phyloP scores from a whole-genome alignment of 352 stramenopile genomes.

The Blastocystis sp. region DNA sequence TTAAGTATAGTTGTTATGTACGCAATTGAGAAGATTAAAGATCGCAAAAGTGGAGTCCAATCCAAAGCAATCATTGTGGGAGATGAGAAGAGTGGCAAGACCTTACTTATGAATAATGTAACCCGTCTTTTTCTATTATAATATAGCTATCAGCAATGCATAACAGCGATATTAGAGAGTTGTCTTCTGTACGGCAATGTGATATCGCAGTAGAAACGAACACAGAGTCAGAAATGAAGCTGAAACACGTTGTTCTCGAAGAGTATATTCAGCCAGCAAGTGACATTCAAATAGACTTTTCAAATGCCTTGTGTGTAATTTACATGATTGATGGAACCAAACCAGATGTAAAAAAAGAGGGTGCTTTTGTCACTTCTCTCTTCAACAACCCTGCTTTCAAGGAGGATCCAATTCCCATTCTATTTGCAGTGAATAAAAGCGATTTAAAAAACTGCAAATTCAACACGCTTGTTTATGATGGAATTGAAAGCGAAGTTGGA shows the following conservation, averaged over 20 bases:
- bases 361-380: neutral
- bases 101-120: neutral
- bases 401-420: neutral
- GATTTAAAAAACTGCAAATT: neutral
- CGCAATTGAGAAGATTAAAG: neutral
- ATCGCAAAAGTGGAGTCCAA: neutral
- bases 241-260: neutral
- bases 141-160: neutral
- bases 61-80: neutral
- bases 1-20: neutral
- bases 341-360: neutral
- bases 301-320: neutral
- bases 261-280: neutral
- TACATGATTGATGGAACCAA: neutral
- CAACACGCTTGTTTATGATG: neutral
- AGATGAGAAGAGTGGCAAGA: neutral
- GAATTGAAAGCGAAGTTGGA: slow-evolving; percentile 14
- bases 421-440: slow-evolving; percentile 33
- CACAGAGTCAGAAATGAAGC: neutral
- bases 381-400: neutral
- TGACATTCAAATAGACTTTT: neutral
- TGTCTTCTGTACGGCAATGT: neutral
- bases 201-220: slow-evolving; percentile 4
- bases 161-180: neutral
- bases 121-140: neutral